A percentile compares a stretch with the other conserved stretches of the same genome.
These are phyloP conservation scores for Chrysoporthe austroafricana DNA, from an alignment of 2,329 filamentous ascomycete genomes.

Conservation along the genomic window DNA sequence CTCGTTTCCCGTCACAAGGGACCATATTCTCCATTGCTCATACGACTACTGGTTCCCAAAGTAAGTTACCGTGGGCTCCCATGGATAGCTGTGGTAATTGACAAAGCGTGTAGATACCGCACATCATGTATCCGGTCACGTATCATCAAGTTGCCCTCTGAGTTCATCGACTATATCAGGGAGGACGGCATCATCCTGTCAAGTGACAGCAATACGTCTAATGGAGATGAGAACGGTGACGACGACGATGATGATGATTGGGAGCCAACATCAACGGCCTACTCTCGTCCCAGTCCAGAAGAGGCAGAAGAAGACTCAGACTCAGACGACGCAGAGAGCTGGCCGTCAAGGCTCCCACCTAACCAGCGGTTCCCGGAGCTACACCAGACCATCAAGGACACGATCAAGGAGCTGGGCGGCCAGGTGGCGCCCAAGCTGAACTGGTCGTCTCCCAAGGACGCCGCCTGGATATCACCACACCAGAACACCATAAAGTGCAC, in stretches of 20 bases:
- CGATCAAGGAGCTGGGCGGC: slow-evolving; percentile 81
- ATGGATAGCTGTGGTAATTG: slow-evolving; percentile 7
- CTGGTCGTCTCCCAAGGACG: slow-evolving; percentile 97
- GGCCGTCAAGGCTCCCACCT: slow-evolving; percentile 48
- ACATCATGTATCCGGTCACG: slow-evolving; percentile 82
- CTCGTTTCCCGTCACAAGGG: slow-evolving; percentile 79
- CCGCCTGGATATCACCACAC: slow-evolving; percentile 84
- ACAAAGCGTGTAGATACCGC: slow-evolving; percentile 63
- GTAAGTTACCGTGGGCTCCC: slow-evolving; percentile 44
- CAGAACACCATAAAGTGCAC: slow-evolving; percentile 91
- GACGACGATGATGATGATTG: slow-evolving; percentile 58
- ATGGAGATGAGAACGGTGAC: slow-evolving; percentile 39
- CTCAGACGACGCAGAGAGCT: slow-evolving; percentile 59
- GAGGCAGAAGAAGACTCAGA: slow-evolving; percentile 49
- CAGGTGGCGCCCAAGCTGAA: slow-evolving; percentile 92
- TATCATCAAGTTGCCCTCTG: slow-evolving; percentile 74
- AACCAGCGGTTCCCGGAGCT: slow-evolving; percentile 69
- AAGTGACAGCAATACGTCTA: slow-evolving; percentile 57
- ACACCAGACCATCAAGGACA: slow-evolving; percentile 75
- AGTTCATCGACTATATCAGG: slow-evolving; percentile 84
- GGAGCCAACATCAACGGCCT: slow-evolving; percentile 44
- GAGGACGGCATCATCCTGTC: slow-evolving; percentile 92
- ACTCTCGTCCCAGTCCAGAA: slow-evolving; percentile 40
- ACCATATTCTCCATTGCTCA: slow-evolving; percentile 92
- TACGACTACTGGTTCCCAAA: slow-evolving; percentile 90